These are phyloP conservation scores for Datisca glomerata DNA, from an alignment of 306 rosid species.

Conservation along the genomic window DNA sequence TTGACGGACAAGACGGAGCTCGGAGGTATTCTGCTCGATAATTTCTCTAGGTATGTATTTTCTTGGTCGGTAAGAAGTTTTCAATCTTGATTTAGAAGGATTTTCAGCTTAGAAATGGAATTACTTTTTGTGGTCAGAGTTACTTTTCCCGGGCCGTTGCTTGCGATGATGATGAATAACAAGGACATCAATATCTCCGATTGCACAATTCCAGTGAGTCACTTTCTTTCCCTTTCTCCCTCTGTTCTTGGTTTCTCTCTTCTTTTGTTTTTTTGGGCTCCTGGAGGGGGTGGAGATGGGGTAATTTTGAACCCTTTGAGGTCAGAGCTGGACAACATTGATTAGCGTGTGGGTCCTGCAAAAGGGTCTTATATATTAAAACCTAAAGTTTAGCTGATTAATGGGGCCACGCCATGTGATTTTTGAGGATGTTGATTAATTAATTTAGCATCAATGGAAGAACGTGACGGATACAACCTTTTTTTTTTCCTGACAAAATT, in stretches of 20 bases:
- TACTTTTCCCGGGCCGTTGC: constrained; percentile 13
- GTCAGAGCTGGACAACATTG: neutral
- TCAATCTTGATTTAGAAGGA: neutral
- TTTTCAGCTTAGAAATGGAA: neutral
- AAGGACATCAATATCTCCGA: constrained; percentile 25
- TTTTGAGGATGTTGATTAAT: neutral
- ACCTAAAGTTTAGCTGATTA: neutral
- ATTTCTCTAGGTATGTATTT: constrained; percentile 32
- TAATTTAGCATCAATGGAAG: neutral
- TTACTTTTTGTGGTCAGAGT: constrained; percentile 23
- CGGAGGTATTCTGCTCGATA: constrained; percentile 30
- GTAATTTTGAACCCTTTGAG: neutral
- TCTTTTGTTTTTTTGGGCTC: neutral
- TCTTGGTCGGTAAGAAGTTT: neutral
- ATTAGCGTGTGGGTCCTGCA: neutral
- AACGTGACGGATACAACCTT: neutral
- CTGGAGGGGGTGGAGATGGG: neutral
- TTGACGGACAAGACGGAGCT: constrained; percentile 18
- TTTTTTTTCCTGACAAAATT: neutral
- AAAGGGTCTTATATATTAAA: neutral
- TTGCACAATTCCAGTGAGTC: constrained; percentile 24
- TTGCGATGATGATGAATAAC: constrained; percentile 15
- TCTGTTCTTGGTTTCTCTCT: neutral
- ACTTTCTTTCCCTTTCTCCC: neutral
- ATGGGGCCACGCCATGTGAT: neutral